Conservation (phyloP, 1,284 basidiomycete genomes). For the Melampsora larici-populina region DNA sequence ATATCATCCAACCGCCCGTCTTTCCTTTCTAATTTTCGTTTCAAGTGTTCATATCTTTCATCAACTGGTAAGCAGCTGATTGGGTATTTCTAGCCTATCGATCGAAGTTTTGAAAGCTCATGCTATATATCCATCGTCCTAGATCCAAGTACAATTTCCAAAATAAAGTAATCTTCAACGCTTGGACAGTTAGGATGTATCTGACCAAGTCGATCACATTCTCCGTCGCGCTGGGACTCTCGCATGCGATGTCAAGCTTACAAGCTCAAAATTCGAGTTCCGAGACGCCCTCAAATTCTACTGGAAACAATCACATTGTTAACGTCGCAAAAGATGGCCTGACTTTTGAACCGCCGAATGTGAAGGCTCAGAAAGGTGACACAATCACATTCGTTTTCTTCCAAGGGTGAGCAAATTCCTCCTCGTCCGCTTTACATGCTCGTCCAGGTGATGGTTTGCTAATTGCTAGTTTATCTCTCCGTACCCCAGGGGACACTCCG, state of each 20-base stretch:
- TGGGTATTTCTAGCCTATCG: too few species aligned
- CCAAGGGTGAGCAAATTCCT: conserved; percentile 14
- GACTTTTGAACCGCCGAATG: conserved; percentile 16
- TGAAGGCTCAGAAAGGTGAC: conserved; percentile 34
- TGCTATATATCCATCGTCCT: too few species aligned
- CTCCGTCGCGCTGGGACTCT: not conserved
- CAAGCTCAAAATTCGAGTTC: not conserved
- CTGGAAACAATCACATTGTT: conserved; percentile 16
- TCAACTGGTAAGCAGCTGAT: too few species aligned
- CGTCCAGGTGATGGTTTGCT: not conserved
- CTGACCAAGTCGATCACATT: not conserved
- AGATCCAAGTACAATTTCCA: not conserved
- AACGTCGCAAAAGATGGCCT: conserved; percentile 21
- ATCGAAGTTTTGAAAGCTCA: too few species aligned
- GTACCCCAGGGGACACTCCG: conserved; percentile 27
- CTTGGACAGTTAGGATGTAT: not conserved
- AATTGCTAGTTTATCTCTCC: not conserved
- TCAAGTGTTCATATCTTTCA: too few species aligned
- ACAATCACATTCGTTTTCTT: conserved; percentile 39
- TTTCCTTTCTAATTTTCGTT: too few species aligned
- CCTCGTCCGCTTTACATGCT: not conserved
- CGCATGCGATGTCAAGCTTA: not conserved
- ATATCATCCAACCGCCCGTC: not conserved
- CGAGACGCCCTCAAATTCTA: not conserved
- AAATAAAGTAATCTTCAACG: not conserved